These are phyloP conservation scores for Alternaria burnsii DNA, from an alignment of 2,329 filamentous ascomycete genomes.

Conservation along the genomic window DNA sequence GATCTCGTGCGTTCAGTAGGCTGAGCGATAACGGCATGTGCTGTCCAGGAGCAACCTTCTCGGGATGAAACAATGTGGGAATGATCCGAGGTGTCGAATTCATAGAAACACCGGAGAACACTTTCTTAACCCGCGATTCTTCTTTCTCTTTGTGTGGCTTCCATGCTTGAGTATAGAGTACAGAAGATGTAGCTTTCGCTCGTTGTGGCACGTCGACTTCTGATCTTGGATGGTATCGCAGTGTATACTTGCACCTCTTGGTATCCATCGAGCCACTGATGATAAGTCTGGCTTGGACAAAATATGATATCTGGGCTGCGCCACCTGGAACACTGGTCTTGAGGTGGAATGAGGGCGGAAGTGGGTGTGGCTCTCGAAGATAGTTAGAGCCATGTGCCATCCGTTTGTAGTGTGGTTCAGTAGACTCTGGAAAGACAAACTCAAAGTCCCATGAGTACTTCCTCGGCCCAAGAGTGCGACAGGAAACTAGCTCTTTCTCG, in stretches of 20 bases:
- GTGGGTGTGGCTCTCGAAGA: constrained; percentile 39
- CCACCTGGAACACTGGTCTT: constrained; percentile 38
- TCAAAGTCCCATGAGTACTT: constrained; percentile 48
- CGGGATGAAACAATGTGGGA: constrained; percentile 42
- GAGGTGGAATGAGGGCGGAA: constrained; percentile 45
- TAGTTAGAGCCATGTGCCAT: constrained; percentile 41
- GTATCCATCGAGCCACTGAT: constrained; percentile 22
- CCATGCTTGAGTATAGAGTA: constrained; percentile 42
- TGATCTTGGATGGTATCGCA: constrained; percentile 40
- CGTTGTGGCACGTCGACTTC: constrained; percentile 20
- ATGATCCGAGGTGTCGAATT: constrained; percentile 35
- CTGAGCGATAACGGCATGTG: constrained; percentile 43
- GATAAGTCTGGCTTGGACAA: constrained; percentile 37
- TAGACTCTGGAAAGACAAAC: constrained; percentile 47
- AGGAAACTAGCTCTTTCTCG: constrained; percentile 34
- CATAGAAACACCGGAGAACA: constrained; percentile 29
- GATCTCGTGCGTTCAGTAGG: constrained; percentile 33
- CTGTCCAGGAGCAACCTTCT: constrained; percentile 42
- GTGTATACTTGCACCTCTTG: constrained; percentile 31
- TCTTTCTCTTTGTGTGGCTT: constrained; percentile 30
- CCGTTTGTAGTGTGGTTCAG: constrained; percentile 38
- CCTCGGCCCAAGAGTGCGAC: constrained; percentile 29
- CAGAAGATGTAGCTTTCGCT: constrained; percentile 29
- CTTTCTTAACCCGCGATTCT: constrained; percentile 31
- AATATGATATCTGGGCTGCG: constrained; percentile 43